Evolutionary conservation across 768 basidiomycete genomes (phyloP).

Genomic region (Baorangia bicolor): DNA sequence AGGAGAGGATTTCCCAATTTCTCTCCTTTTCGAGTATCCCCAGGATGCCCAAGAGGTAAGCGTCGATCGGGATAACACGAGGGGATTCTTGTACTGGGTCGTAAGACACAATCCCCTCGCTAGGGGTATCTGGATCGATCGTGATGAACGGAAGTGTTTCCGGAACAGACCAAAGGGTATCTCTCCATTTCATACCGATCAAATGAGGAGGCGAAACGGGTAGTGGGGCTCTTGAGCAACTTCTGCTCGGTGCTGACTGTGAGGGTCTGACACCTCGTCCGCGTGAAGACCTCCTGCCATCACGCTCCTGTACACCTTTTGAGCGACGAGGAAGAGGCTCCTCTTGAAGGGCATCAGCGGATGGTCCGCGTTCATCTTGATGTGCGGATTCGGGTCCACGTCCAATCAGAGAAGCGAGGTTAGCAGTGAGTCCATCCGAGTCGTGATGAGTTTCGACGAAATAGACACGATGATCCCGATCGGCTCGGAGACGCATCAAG

Average conservation of each 20-base stretch:
- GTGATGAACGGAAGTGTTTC: slow-evolving; percentile 60
- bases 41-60: slow-evolving; percentile 64
- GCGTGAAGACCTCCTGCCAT: slow-evolving; percentile 50
- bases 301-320: slow-evolving; percentile 49
- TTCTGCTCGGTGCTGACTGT: slow-evolving; percentile 52
- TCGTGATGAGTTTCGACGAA: slow-evolving; percentile 56
- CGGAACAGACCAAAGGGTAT: slow-evolving; percentile 66
- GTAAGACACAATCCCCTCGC: slow-evolving; percentile 66
- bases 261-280: slow-evolving; percentile 48
- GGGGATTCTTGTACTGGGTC: slow-evolving; percentile 46
- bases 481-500: slow-evolving; percentile 83
- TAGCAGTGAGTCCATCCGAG: slow-evolving; percentile 52
- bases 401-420: slow-evolving; percentile 64
- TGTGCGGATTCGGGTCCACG: slow-evolving; percentile 38
- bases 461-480: slow-evolving; percentile 85
- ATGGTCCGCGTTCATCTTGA: slow-evolving; percentile 28
- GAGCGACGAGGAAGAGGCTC: slow-evolving; percentile 42
- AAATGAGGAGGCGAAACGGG: slow-evolving; percentile 28
- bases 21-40: slow-evolving; percentile 69
- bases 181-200: slow-evolving; percentile 36
- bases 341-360: slow-evolving; percentile 25
- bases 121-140: slow-evolving; percentile 57
- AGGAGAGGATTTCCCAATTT: slow-evolving; percentile 93
- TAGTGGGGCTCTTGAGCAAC: slow-evolving; percentile 55
- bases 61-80: slow-evolving; percentile 67